These are phyloP conservation scores for Breynia disticha DNA, from an alignment of 441 rosid genomes.

Conservation along the genomic window DNA sequence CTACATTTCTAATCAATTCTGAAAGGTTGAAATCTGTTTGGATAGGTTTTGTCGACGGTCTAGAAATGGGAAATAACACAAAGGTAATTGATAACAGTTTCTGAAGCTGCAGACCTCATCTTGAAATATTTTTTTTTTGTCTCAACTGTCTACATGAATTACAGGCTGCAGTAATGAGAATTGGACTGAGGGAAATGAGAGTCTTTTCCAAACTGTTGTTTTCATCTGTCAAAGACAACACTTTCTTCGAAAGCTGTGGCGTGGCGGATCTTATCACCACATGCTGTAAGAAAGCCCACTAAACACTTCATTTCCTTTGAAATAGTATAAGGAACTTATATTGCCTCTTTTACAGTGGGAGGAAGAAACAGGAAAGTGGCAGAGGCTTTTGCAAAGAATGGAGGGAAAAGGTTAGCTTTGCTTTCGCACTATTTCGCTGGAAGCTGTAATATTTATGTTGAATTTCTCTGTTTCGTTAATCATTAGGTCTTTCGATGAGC, in stretches of 20 bases:
- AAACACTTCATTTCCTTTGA: constrained; percentile 8
- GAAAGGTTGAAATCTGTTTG: neutral
- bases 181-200: constrained; percentile 90
- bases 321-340: neutral
- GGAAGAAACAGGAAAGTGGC: constrained; percentile 96
- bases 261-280: constrained; percentile 94
- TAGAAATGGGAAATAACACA: constrained; percentile 93
- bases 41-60: constrained; percentile 90
- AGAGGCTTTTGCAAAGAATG: constrained; percentile 76
- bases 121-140: neutral
- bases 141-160: constrained; percentile 2
- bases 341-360: constrained; percentile 50
- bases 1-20: neutral
- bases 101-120: neutral
- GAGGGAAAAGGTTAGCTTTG: constrained; percentile 60
- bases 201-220: constrained; percentile 76
- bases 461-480: constrained; percentile 12
- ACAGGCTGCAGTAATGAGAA: constrained; percentile 96
- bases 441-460: neutral
- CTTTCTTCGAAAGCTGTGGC: constrained; percentile 96
- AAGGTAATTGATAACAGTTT: constrained; percentile 38
- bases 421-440: neutral
- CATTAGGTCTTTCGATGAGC: constrained; percentile 87
- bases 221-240: constrained; percentile 77
- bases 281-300: constrained; percentile 55